Percentiles rank a stretch among this genome's conserved stretches.
These are phyloP conservation scores for Kodamaea sp. DNA, from an alignment of 1,139 yeast genomes.

Conservation along the genomic window DNA sequence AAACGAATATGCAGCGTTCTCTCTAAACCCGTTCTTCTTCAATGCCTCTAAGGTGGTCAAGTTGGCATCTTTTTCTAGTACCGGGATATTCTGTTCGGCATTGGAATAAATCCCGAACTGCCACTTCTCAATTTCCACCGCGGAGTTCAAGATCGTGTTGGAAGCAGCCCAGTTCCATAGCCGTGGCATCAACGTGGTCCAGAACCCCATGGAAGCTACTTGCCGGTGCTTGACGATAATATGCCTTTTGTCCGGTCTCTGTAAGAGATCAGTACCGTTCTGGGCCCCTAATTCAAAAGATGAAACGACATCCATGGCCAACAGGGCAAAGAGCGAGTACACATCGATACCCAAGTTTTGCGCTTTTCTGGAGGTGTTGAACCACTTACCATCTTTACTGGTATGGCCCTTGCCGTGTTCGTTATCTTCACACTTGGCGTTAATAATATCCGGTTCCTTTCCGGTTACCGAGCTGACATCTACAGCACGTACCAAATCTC, in stretches of 20 bases:
- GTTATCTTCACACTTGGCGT: slow-evolving; percentile 33
- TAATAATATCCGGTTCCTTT: slow-evolving; percentile 33
- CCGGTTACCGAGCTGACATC: slow-evolving; percentile 35
- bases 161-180: slow-evolving; percentile 55
- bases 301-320: slow-evolving; percentile 73
- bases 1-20: slow-evolving; percentile 41
- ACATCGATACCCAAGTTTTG: slow-evolving; percentile 51
- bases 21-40: slow-evolving; percentile 32
- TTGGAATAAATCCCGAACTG: slow-evolving; percentile 42
- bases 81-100: slow-evolving; percentile 37
- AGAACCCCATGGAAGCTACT: slow-evolving; percentile 67
- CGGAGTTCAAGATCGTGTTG: slow-evolving; percentile 36
- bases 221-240: slow-evolving; percentile 52
- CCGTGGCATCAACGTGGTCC: slow-evolving; percentile 63
- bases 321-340: slow-evolving; percentile 61
- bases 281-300: slow-evolving; percentile 59
- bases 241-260: slow-evolving; percentile 37
- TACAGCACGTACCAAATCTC: slow-evolving; percentile 29
- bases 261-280: slow-evolving; percentile 45
- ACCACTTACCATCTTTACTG: slow-evolving; percentile 28
- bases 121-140: slow-evolving; percentile 51
- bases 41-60: slow-evolving; percentile 38
- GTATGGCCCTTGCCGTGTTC: slow-evolving; percentile 37
- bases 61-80: slow-evolving; percentile 19
- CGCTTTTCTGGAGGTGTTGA: slow-evolving; percentile 20